Base-by-base conservation (phyloP, 1,139 yeast genomes). In the Taiozyma onychis region DNA sequence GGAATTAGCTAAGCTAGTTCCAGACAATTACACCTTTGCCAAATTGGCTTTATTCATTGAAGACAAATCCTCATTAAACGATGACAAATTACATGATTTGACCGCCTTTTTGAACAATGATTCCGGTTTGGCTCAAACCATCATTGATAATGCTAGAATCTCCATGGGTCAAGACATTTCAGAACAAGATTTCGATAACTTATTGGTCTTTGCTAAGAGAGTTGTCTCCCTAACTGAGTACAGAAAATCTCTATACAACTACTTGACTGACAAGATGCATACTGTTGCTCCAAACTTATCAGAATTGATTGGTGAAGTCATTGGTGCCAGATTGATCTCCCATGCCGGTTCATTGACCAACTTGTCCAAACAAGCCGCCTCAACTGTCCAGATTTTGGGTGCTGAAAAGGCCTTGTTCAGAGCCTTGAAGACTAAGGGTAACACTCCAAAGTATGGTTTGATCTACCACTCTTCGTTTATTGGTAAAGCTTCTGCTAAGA, bases 111-210 rank as follows among this genome's bases (percentile, higher is more conserved):
- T 95, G 59, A 85, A 87, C 67, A 97, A 93, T 61, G 99, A 95
- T 69, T 89, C 96, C 55, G 96, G 89, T 55, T 74, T 91, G 63
- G 97, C 98, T 55, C 95, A 91, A 77, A 84, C 85, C 72, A 83
- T 93, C 58, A 85, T 93, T 64, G 96, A 84, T 60, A 90, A 88
- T 57, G 93, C 96, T 60, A 88, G 90, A 76, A 88, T 93, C 65
- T 91, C 98, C 46, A 93, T 95, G 99, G 99, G 99, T 71, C 97
- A 95, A 72, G 99, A 93, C 73, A 84, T 93, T 62, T 86, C 97
- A 56, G 96, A 88, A 65, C 81, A 85, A 66, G 99, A 93, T 73
- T 86, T 95, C 83, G 83, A 81, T 60, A 93, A 93, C 68, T 93
- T 95, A 56, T 75, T 83, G 63, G 82, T 93, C 45, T 89, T 95